Percentiles rank a stretch among this genome's conserved stretches.
Conservation (phyloP, 257 asterid species). For the Salvia hispanica region DNA sequence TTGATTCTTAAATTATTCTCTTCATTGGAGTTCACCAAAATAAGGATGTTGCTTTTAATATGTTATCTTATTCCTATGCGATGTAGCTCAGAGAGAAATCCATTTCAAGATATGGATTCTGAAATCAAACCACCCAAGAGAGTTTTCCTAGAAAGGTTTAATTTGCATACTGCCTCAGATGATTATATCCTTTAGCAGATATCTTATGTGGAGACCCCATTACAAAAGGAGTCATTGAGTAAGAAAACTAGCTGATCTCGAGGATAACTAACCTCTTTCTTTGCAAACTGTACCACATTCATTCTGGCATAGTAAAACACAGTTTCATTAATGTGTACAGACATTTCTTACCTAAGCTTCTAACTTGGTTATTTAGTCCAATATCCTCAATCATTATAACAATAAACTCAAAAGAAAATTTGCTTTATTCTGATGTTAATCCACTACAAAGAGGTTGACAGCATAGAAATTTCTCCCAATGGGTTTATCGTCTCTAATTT, state of each 20-base stretch:
- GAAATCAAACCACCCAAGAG: not conserved
- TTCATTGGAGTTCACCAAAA: not conserved
- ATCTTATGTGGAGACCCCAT: too few species aligned
- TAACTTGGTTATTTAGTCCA: not conserved
- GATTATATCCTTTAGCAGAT: not conserved
- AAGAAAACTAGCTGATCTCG: not conserved
- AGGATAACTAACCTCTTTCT: not conserved
- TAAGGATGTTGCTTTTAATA: not conserved
- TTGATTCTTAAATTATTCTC: slow-evolving; percentile 13
- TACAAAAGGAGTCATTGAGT: not conserved
- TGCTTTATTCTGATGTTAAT: slow-evolving; percentile 12
- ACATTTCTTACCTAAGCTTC: not conserved
- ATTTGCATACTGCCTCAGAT: too few species aligned
- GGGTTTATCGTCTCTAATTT: not conserved
- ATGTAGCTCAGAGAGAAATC: not conserved
- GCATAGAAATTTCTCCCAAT: not conserved
- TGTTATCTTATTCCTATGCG: not conserved
- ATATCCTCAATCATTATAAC: not conserved
- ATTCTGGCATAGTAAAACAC: not conserved
- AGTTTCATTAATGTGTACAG: not conserved
- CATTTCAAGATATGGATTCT: not conserved
- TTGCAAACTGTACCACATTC: not conserved
- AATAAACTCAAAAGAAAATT: not conserved
- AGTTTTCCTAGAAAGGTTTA: not conserved
- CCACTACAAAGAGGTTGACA: slow-evolving; percentile 3